These are phyloP conservation scores for Cyclotella kingstonii DNA, from an alignment of 108 stramenopile genomes.

Conservation along the genomic window DNA sequence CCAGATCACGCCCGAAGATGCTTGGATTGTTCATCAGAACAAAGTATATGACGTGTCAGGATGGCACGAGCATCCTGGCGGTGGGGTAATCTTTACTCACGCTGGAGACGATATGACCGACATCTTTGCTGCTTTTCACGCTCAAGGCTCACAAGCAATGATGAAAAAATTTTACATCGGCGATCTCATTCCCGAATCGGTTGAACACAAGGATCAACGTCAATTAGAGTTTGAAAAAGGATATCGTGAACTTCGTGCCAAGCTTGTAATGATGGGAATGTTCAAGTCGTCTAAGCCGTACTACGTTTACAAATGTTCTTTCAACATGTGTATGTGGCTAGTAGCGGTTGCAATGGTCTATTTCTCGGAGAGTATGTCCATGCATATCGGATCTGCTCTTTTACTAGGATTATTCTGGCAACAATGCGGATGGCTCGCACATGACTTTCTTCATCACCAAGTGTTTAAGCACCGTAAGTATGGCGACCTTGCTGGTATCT, in stretches of 20 bases:
- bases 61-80: constrained; percentile 97
- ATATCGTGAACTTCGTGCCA: constrained; percentile 88
- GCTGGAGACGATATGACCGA: constrained; percentile 99
- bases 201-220: constrained; percentile 71
- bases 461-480: constrained; percentile 92
- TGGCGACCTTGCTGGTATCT: constrained; percentile 90
- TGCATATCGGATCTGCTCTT: constrained; percentile 86
- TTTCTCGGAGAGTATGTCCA: constrained; percentile 57
- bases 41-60: constrained; percentile 97
- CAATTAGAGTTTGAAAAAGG: constrained; percentile 94
- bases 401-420: constrained; percentile 97
- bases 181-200: constrained; percentile 77
- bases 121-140: constrained; percentile 98
- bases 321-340: constrained; percentile 84
- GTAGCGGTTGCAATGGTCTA: constrained; percentile 73
- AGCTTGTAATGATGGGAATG: constrained; percentile 93
- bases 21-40: constrained; percentile 93
- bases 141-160: constrained; percentile 80
- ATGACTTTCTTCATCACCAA: constrained; percentile 98
- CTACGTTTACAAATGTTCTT: constrained; percentile 93
- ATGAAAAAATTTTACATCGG: constrained; percentile 96
- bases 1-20: constrained; percentile 84
- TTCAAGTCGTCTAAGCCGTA: constrained; percentile 88
- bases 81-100: constrained; percentile 96
- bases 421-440: constrained; percentile 99